Conservation (phyloP, 768 basidiomycete species). For the Strobilomyces echinocephalus region DNA sequence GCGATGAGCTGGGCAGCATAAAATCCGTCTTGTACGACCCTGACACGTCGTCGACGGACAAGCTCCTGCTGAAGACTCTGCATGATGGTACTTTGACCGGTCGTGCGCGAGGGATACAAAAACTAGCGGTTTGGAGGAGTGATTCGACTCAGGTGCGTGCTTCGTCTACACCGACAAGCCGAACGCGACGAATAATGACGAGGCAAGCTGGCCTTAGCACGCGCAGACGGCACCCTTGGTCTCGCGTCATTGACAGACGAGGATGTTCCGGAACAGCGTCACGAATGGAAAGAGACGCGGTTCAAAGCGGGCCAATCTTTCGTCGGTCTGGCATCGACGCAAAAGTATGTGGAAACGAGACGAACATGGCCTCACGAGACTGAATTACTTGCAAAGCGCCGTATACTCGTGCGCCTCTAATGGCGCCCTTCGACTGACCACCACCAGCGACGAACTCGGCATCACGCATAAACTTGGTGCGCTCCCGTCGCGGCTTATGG, state of each 20-base stretch:
- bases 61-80: constrained; percentile 32
- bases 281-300: constrained; percentile 64
- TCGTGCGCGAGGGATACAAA: constrained; percentile 37
- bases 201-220: constrained; percentile 63
- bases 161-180: background rate
- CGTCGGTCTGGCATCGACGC: constrained; percentile 52
- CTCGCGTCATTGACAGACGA: constrained; percentile 42
- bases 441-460: constrained; percentile 24
- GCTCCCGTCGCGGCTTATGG: constrained; percentile 65
- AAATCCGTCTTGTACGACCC: constrained; percentile 51
- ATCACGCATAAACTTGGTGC: constrained; percentile 32
- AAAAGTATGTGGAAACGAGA: constrained; percentile 39
- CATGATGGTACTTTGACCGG: constrained; percentile 31
- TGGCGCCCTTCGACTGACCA: constrained; percentile 59
- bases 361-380: background rate
- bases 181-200: constrained; percentile 29
- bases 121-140: constrained; percentile 30
- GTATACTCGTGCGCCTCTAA: constrained; percentile 72
- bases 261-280: constrained; percentile 35
- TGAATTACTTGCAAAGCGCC: constrained; percentile 20
- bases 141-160: constrained; percentile 38
- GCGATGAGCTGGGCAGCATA: constrained; percentile 75
- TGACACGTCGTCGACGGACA: constrained; percentile 29
- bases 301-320: constrained; percentile 49
- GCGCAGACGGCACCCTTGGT: constrained; percentile 53